Evolutionary conservation across 805 yeast species (phyloP), one percentile per base, ranked within the genome.

Genomic region (Yarrowia osloensis): DNA sequence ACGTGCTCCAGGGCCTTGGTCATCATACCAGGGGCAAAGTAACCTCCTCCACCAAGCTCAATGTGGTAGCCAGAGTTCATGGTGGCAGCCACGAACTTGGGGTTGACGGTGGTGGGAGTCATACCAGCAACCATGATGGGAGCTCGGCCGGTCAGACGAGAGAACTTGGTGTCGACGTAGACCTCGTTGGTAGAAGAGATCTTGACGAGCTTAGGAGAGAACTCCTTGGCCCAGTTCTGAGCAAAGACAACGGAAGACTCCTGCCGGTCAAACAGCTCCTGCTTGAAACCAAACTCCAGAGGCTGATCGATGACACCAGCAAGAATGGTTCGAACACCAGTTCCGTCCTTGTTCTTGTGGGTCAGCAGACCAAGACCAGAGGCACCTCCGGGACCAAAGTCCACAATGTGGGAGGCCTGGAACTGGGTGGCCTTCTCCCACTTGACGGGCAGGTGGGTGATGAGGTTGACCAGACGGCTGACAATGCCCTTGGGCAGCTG

Each of bases 31-130:
- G 96, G 88, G 68, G 82, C 78, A 80, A 94, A 95, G 80, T 95
- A 95, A 75, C 98, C 99, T 84, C 99, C 99, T 79, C 99, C 99
- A 61, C 97, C 99, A 75, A 95, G 84, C 82, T 95, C 99, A 74
- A 94, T 91, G 77, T 91, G 97, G 81, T 93, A 95, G 70, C 99
- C 99, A 62, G 98, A 92, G 77, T 93, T 92, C 75, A 93, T 84
- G 31, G 98, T 88, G 35, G 97, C 96, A 69, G 97, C 89, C 68
- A 95, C 96, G 74, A 95, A 93, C 70, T 90, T 93, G 55, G 98
- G 95, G 72, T 90, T 88, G 67, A 93, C 98, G 35, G 99, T 95
- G 50, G 97, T 86, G 77, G 99, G 99, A 46, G 99, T 95, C 99
- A 95, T 95, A 82, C 99, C 99, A 42, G 99, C 97, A 72, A 95